phyloP scores from a whole-genome alignment of 768 basidiomycete species.

The Pholiota molesta region DNA sequence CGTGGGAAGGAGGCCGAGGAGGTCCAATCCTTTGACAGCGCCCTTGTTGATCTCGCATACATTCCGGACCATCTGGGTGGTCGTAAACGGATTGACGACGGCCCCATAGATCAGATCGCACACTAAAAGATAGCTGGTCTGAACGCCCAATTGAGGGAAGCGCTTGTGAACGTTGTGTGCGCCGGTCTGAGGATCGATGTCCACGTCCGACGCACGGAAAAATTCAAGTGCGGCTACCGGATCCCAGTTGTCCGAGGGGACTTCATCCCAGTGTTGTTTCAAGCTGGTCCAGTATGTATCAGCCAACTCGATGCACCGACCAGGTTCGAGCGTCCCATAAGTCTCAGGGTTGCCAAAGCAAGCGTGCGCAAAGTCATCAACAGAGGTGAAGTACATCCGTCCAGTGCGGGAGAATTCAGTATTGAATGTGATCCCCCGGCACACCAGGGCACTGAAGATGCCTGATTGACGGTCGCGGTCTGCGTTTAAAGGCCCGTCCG shows the following conservation, averaged over 20 bases:
- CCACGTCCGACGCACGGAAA: not conserved
- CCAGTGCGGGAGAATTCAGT: not conserved
- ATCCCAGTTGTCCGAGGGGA: not conserved
- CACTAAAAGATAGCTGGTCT: not conserved
- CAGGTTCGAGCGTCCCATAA: not conserved
- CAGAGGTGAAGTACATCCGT: not conserved
- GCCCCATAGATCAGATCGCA: not conserved
- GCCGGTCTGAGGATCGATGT: too few species aligned
- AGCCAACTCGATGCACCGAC: not conserved
- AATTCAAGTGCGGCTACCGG: not conserved
- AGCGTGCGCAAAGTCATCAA: not conserved
- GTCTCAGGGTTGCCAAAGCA: not conserved
- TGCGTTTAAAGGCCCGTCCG: not conserved
- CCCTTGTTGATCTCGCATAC: not conserved
- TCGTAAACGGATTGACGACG: not conserved
- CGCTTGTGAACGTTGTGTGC: not conserved
- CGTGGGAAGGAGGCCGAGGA: not conserved
- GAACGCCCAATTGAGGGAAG: not conserved
- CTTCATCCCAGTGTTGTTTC: not conserved
- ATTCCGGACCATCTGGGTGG: not conserved
- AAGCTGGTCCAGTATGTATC: not conserved
- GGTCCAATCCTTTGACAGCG: not conserved
- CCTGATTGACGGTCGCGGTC: not conserved
- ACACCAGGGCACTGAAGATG: not conserved
- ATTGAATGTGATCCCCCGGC: not conserved